Conservation (phyloP, 768 basidiomycete species). For the Tricholoma terreum region DNA sequence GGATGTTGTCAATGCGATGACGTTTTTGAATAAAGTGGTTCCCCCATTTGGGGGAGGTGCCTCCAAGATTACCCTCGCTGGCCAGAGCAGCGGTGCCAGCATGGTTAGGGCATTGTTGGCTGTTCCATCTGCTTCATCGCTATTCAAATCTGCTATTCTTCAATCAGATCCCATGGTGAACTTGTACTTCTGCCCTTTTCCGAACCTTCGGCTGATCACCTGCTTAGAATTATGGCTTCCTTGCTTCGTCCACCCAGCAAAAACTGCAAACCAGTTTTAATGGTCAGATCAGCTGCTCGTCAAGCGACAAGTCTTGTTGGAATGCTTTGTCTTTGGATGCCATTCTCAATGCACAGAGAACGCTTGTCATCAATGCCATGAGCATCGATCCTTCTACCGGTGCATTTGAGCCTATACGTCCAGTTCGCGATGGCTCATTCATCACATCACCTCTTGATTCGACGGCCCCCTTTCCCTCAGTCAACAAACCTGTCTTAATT, state of each 20-base stretch:
- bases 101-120: conserved; percentile 78
- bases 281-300: conserved; percentile 41
- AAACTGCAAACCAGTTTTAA: conserved; percentile 54
- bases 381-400: conserved; percentile 54
- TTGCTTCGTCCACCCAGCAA: conserved; percentile 50
- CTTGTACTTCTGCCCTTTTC: background rate
- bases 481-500: conserved; percentile 65
- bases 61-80: conserved; percentile 69
- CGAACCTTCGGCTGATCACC: background rate
- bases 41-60: conserved; percentile 66
- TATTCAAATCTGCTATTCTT: conserved; percentile 77
- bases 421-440: conserved; percentile 64
- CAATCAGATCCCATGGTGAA: conserved; percentile 87
- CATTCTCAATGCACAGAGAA: conserved; percentile 53
- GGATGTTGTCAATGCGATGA: conserved; percentile 63
- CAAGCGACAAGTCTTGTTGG: conserved; percentile 48
- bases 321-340: conserved; percentile 43
- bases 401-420: conserved; percentile 56
- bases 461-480: conserved; percentile 53
- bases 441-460: conserved; percentile 66
- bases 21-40: conserved; percentile 55
- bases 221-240: conserved; percentile 67
- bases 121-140: conserved; percentile 60
- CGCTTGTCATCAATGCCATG: conserved; percentile 40
- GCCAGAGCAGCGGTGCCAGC: conserved; percentile 78